phyloP scores from a whole-genome alignment of 495 filamentous ascomycete genomes.

The Penicillium simplicissimum region DNA sequence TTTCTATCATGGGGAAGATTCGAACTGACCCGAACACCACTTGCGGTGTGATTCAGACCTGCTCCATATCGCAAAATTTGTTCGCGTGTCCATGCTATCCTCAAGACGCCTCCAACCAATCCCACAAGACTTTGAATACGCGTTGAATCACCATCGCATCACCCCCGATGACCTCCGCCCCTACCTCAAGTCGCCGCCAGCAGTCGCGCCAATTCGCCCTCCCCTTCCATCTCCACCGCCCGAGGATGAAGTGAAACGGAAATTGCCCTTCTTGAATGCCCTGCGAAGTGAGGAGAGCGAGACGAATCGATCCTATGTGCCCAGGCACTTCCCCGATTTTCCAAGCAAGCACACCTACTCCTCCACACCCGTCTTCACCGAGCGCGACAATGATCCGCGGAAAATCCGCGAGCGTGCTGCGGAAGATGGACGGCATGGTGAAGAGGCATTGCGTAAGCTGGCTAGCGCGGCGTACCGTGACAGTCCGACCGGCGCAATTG shows the following conservation, averaged over 20 bases:
- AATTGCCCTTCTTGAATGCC: conserved; percentile 51
- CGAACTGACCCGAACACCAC: conserved; percentile 17
- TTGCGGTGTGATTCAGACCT: conserved; percentile 50
- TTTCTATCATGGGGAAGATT: conserved; percentile 4
- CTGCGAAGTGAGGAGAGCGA: conserved; percentile 55
- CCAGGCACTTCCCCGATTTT: conserved; percentile 66
- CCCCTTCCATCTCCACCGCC: conserved; percentile 51
- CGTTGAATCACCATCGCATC: conserved; percentile 45
- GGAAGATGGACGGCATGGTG: conserved; percentile 70
- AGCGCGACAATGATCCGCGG: conserved; percentile 66
- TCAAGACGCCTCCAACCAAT: conserved; percentile 61
- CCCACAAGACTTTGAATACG: conserved; percentile 69
- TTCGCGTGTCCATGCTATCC: conserved; percentile 62
- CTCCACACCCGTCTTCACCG: conserved; percentile 63
- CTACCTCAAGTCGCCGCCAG: conserved; percentile 38
- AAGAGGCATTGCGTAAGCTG: conserved; percentile 70
- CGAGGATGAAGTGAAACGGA: conserved; percentile 41
- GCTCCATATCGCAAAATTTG: conserved; percentile 52
- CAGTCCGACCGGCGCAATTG: conserved; percentile 38
- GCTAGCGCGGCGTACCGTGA: conserved; percentile 53
- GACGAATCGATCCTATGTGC: conserved; percentile 55
- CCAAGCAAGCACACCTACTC: conserved; percentile 75
- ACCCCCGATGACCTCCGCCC: conserved; percentile 43
- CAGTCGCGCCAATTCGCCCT: conserved; percentile 31
- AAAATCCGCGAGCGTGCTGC: conserved; percentile 72